These are phyloP conservation scores for Vigna hirtella DNA, from an alignment of 306 rosid species.

Conservation along the genomic window DNA sequence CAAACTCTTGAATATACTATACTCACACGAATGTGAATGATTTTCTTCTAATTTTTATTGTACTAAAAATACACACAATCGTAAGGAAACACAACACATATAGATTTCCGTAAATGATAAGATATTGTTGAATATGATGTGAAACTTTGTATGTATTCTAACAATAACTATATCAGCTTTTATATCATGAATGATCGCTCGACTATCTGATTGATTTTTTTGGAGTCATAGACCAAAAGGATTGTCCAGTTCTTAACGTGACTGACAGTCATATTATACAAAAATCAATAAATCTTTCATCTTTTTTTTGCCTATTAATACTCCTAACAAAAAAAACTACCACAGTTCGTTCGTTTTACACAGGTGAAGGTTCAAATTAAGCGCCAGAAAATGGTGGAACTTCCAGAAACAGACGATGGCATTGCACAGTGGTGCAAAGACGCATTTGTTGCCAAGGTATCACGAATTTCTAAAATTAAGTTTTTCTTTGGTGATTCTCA, in stretches of 20 bases:
- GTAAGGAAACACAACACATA: too few species aligned
- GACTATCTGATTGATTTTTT: too few species aligned
- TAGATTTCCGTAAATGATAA: too few species aligned
- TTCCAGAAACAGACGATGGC: slow-evolving; percentile 77
- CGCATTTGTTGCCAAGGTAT: slow-evolving; percentile 74
- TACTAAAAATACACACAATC: too few species aligned
- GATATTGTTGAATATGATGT: too few species aligned
- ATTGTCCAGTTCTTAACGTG: too few species aligned
- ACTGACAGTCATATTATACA: too few species aligned
- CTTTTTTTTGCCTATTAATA: not conserved
- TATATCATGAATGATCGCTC: too few species aligned
- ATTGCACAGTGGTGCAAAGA: slow-evolving; percentile 92
- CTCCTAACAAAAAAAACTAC: slow-evolving; percentile 2
- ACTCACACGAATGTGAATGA: not conserved
- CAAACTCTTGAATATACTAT: not conserved
- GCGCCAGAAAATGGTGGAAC: slow-evolving; percentile 72
- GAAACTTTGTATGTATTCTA: too few species aligned
- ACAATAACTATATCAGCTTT: too few species aligned
- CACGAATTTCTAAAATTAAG: not conserved
- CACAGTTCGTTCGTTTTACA: not conserved
- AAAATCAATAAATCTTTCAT: not conserved
- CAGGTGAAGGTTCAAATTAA: slow-evolving; percentile 81
- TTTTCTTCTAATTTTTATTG: not conserved
- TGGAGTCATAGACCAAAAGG: too few species aligned
- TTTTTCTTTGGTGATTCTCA: not conserved